These are phyloP conservation scores for Leccinum holopus DNA, from an alignment of 1,284 basidiomycete genomes.

Conservation along the genomic window DNA sequence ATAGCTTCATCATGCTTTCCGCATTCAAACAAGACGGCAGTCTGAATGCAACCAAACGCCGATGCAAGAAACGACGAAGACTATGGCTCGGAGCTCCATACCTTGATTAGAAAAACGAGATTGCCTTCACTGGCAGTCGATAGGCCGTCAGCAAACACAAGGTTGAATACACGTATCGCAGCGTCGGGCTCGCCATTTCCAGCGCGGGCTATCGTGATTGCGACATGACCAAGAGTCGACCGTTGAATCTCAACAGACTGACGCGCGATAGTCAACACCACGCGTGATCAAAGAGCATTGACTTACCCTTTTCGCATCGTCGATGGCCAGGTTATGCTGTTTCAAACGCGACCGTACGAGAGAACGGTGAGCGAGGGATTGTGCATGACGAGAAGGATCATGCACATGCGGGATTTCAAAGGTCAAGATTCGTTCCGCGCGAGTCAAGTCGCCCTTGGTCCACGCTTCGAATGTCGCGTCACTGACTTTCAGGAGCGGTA, in stretches of 20 bases:
- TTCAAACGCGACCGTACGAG: neutral
- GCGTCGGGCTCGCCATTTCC: neutral
- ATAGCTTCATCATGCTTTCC: neutral
- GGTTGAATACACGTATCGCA: neutral
- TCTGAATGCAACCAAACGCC: neutral
- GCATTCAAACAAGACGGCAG: neutral
- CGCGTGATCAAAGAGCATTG: neutral
- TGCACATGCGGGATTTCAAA: too few species aligned
- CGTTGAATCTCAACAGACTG: neutral
- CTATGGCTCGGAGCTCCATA: neutral
- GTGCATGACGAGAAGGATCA: neutral
- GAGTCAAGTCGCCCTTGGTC: neutral
- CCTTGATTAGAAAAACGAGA: neutral
- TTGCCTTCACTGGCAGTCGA: neutral
- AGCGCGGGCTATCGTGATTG: neutral
- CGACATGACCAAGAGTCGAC: neutral
- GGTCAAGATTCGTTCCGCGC: neutral
- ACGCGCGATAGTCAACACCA: neutral
- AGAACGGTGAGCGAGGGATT: neutral
- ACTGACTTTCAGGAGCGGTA: neutral
- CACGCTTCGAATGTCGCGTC: neutral
- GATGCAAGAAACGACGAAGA: neutral
- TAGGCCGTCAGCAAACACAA: neutral
- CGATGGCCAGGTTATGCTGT: neutral
- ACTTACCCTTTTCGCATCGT: neutral